Evolutionary conservation across 345 rosid genomes (phyloP).

Genomic region (Excoecaria cochinchinensis): DNA sequence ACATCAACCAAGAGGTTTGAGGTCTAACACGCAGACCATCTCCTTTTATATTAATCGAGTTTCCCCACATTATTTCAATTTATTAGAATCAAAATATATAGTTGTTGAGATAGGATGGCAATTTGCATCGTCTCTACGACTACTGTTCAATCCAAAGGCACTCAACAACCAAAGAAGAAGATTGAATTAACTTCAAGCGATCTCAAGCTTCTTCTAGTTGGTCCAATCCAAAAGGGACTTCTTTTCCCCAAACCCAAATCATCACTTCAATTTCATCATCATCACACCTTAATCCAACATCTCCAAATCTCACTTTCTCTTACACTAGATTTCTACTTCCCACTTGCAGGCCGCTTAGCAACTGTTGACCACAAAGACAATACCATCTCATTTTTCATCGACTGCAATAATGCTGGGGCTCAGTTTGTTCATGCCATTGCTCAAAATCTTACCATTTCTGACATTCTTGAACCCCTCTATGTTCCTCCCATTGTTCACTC

Average conservation of each 20-base stretch:
- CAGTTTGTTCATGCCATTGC: constrained; percentile 38
- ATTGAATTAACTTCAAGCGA: constrained; percentile 6
- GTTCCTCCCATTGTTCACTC: constrained; percentile 32
- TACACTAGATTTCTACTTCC: constrained; percentile 34
- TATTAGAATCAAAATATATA: too few relatives aligned
- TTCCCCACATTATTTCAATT: too few relatives aligned
- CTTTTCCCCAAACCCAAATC: constrained; percentile 23
- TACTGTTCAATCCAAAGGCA: background rate
- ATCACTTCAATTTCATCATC: background rate
- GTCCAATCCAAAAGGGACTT: constrained; percentile 21
- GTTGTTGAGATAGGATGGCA: background rate
- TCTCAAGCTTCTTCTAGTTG: background rate
- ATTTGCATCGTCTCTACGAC: background rate
- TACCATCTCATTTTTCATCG: constrained; percentile 30
- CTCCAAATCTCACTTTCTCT: constrained; percentile 37
- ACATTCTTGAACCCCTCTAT: constrained; percentile 28
- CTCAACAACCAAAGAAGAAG: background rate
- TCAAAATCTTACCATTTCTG: constrained; percentile 29
- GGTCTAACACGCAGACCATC: too few relatives aligned
- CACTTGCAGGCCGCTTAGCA: constrained; percentile 45
- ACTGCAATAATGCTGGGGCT: constrained; percentile 33
- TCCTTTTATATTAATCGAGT: too few relatives aligned
- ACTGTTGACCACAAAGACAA: constrained; percentile 17
- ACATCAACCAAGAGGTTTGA: too few relatives aligned
- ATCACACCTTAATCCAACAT: constrained; percentile 8